Conservation (phyloP, 768 basidiomycete species). For the Lactarius sanguifluus region DNA sequence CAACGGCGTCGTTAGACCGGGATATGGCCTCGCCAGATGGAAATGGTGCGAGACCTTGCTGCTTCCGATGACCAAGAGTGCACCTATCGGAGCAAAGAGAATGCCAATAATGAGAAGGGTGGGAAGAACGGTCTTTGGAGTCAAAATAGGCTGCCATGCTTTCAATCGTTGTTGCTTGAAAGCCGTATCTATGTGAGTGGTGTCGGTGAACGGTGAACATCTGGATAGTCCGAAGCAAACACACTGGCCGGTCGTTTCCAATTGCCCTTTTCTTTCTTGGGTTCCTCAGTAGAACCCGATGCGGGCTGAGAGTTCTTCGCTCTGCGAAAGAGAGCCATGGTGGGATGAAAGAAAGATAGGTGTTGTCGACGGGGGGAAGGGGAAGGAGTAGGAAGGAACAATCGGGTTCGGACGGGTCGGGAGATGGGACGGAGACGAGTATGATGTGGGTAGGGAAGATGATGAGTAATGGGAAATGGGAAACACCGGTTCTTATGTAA, state of each 20-base stretch:
- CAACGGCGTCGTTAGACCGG: slow-evolving; percentile 7
- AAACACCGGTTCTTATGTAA: slow-evolving; percentile 16
- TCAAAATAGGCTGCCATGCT: slow-evolving; percentile 99
- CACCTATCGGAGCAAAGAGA: slow-evolving; percentile 95
- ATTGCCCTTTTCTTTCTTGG: slow-evolving; percentile 78
- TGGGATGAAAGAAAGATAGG: not conserved
- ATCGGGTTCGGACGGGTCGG: slow-evolving; percentile 1
- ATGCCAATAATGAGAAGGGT: slow-evolving; percentile 94
- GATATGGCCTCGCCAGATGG: not conserved
- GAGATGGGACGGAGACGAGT: not conserved
- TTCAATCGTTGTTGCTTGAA: slow-evolving; percentile 99
- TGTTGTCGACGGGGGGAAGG: not conserved
- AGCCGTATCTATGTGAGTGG: slow-evolving; percentile 71
- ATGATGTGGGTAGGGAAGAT: not conserved
- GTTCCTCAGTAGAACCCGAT: slow-evolving; percentile 36
- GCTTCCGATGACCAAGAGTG: slow-evolving; percentile 89
- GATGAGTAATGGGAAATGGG: not conserved
- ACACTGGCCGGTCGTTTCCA: slow-evolving; percentile 85
- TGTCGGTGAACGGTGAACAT: slow-evolving; percentile 29
- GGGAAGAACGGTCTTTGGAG: slow-evolving; percentile 95
- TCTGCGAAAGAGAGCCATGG: slow-evolving; percentile 39
- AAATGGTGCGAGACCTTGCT: slow-evolving; percentile 46
- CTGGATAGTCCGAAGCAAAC: slow-evolving; percentile 35
- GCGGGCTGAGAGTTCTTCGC: slow-evolving; percentile 29
- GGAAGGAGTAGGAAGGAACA: not conserved